These are phyloP conservation scores for Clitopilus hobsonii DNA, from an alignment of 768 basidiomycete genomes.

Conservation along the genomic window DNA sequence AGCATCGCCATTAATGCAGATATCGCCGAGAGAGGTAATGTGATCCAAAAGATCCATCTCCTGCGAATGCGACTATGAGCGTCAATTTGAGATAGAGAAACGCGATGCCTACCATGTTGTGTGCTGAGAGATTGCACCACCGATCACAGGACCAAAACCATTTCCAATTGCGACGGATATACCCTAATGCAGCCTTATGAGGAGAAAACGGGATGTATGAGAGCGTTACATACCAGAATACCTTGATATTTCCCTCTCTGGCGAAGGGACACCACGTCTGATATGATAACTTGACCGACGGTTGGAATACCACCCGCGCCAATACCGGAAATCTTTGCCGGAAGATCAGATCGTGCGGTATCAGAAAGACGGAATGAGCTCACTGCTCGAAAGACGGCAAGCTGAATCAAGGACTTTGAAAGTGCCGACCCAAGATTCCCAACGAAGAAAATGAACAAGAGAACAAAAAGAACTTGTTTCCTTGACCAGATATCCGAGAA, in stretches of 20 bases:
- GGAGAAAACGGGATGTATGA: not conserved
- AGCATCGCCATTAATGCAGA: conserved; percentile 41
- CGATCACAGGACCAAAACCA: conserved; percentile 48
- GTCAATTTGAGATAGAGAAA: too few species aligned
- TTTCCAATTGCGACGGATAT: conserved; percentile 44
- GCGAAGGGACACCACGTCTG: conserved; percentile 51
- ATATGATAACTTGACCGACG: conserved; percentile 48
- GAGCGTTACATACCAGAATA: conserved; percentile 24
- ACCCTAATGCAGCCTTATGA: conserved; percentile 15
- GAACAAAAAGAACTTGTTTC: conserved; percentile 39
- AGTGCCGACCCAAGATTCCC: conserved; percentile 48
- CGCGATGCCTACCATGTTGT: conserved; percentile 45
- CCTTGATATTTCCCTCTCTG: conserved; percentile 59
- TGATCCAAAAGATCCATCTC: conserved; percentile 55
- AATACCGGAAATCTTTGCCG: conserved; percentile 32
- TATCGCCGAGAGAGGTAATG: conserved; percentile 38
- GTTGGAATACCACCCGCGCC: conserved; percentile 54
- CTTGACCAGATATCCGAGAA: conserved; percentile 46
- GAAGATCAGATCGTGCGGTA: not conserved
- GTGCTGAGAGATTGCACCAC: conserved; percentile 43
- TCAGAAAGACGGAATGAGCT: not conserved
- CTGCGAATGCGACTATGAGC: not conserved
- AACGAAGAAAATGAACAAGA: conserved; percentile 43
- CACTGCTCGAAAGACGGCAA: conserved; percentile 47
- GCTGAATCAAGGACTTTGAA: conserved; percentile 41